A percentile compares a stretch with the other conserved stretches of the same genome.
phyloP scores from a whole-genome alignment of 306 rosid genomes.

The Vigna nakashimae region DNA sequence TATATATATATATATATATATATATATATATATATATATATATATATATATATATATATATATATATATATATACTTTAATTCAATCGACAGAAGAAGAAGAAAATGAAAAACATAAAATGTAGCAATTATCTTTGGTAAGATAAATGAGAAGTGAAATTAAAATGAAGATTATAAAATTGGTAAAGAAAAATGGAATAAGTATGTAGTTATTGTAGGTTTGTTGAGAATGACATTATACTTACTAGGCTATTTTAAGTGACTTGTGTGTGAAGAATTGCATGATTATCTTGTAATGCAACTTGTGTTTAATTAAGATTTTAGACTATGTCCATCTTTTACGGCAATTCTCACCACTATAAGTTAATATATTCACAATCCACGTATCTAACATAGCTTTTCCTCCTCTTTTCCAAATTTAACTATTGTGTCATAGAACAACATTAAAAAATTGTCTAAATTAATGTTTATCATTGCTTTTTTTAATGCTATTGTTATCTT shows the following conservation, averaged over 20 bases:
- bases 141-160: slow-evolving; percentile 29
- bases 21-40: not conserved
- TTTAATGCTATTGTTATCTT: slow-evolving; percentile 19
- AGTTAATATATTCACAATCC: slow-evolving; percentile 12
- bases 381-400: not conserved
- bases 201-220: slow-evolving; percentile 15
- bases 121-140: not conserved
- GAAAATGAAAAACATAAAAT: not conserved
- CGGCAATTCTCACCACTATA: slow-evolving; percentile 43
- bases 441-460: slow-evolving; percentile 17
- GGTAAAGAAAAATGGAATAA: slow-evolving; percentile 18
- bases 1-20: no score
- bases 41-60: not conserved
- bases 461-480: slow-evolving; percentile 27
- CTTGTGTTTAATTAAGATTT: slow-evolving; percentile 22
- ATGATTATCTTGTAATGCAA: slow-evolving; percentile 42
- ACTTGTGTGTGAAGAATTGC: slow-evolving; percentile 45
- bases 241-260: slow-evolving; percentile 37
- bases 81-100: not conserved
- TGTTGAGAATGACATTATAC: slow-evolving; percentile 43
- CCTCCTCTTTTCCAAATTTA: slow-evolving; percentile 32
- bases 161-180: not conserved
- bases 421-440: slow-evolving; percentile 13
- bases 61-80: not conserved
- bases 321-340: slow-evolving; percentile 38